These are phyloP conservation scores for Xeromyces bisporus DNA, from an alignment of 495 filamentous ascomycete species.

Conservation along the genomic window DNA sequence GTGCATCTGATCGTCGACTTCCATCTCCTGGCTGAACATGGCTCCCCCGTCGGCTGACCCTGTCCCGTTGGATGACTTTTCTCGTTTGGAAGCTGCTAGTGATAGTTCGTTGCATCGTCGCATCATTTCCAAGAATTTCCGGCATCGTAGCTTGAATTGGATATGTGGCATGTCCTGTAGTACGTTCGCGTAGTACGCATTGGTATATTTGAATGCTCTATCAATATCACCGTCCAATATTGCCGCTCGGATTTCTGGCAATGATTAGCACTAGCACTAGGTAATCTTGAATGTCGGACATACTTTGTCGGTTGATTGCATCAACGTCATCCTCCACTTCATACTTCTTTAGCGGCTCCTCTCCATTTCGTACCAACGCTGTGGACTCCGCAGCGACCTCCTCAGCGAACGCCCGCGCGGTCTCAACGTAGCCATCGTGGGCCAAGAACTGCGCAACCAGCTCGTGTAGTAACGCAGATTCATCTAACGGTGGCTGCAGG, in stretches of 20 bases:
- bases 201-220: slow-evolving; percentile 65
- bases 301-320: slow-evolving; percentile 76
- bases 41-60: slow-evolving; percentile 26
- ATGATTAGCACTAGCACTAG: neutral
- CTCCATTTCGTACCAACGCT: slow-evolving; percentile 39
- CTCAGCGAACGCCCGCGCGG: slow-evolving; percentile 70
- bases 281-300: too few relatives aligned
- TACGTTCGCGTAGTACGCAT: slow-evolving; percentile 62
- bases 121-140: slow-evolving; percentile 95
- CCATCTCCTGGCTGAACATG: slow-evolving; percentile 54
- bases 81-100: slow-evolving; percentile 18
- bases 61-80: slow-evolving; percentile 17
- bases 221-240: slow-evolving; percentile 92
- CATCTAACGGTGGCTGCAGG: slow-evolving; percentile 50
- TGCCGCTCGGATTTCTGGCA: slow-evolving; percentile 62
- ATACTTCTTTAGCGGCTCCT: slow-evolving; percentile 38
- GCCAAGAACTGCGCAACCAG: slow-evolving; percentile 77
- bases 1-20: slow-evolving; percentile 53
- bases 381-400: slow-evolving; percentile 61
- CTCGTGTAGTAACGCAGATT: slow-evolving; percentile 65
- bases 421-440: slow-evolving; percentile 95
- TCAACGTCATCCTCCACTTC: slow-evolving; percentile 76
- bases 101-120: slow-evolving; percentile 55
- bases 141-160: slow-evolving; percentile 75
- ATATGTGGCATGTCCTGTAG: slow-evolving; percentile 74